A percentile compares a stretch with the other conserved stretches of the same genome.
phyloP scores from a whole-genome alignment of 805 yeast genomes.

The Candida peoriensis region DNA sequence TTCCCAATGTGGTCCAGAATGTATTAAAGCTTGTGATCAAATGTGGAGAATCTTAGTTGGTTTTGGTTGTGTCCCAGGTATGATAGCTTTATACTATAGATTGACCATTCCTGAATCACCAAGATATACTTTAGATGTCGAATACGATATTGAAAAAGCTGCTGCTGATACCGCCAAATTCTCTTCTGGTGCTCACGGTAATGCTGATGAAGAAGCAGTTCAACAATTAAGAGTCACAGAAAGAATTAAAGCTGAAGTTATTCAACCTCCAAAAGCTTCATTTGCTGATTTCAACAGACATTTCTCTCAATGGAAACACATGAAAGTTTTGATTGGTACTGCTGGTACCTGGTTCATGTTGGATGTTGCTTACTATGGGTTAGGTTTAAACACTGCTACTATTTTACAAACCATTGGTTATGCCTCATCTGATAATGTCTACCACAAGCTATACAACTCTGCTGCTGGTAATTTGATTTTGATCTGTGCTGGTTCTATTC shows the following conservation, averaged over 20 bases:
- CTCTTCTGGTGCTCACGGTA: constrained; percentile 44
- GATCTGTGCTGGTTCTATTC: constrained; percentile 91
- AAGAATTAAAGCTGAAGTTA: constrained; percentile 48
- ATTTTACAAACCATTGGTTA: constrained; percentile 82
- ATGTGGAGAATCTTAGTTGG: constrained; percentile 94
- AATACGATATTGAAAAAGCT: constrained; percentile 50
- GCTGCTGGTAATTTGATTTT: constrained; percentile 92
- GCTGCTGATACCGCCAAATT: constrained; percentile 52
- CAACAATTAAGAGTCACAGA: constrained; percentile 42
- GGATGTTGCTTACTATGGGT: constrained; percentile 89
- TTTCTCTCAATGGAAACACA: constrained; percentile 79
- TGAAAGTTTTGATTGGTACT: constrained; percentile 79
- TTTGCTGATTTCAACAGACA: constrained; percentile 65
- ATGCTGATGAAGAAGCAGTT: constrained; percentile 40
- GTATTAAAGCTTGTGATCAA: constrained; percentile 79
- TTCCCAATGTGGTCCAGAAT: constrained; percentile 56
- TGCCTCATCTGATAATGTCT: constrained; percentile 67
- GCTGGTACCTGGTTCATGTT: constrained; percentile 89
- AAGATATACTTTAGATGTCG: constrained; percentile 79
- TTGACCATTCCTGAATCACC: constrained; percentile 94
- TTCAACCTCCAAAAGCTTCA: constrained; percentile 75
- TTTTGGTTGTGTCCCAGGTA: constrained; percentile 87
- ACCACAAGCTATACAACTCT: constrained; percentile 63
- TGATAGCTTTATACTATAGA: constrained; percentile 81
- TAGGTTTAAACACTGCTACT: constrained; percentile 74